phyloP scores from a whole-genome alignment of 1,284 basidiomycete species.

The Boletus mariae region DNA sequence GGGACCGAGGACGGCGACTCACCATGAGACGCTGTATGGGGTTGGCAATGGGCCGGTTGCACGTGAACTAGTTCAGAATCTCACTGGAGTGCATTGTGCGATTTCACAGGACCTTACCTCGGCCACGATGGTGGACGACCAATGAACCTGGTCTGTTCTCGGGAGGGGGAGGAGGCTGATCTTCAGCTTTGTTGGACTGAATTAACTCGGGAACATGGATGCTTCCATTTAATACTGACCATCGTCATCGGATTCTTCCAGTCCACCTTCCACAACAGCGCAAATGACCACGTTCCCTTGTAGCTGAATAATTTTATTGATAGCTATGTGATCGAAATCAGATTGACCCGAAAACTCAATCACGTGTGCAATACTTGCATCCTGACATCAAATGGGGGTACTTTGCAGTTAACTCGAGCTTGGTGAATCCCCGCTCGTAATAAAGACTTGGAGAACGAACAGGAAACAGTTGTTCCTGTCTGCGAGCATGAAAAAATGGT shows the following conservation, averaged over 20 bases:
- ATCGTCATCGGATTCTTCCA: constrained; percentile 34
- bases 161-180: constrained; percentile 28
- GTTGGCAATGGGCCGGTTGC: constrained; percentile 21
- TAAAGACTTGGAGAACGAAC: constrained; percentile 21
- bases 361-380: constrained; percentile 16
- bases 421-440: constrained; percentile 23
- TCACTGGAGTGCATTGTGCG: not conserved
- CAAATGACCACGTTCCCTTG: constrained; percentile 35
- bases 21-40: constrained; percentile 20
- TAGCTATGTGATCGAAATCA: constrained; percentile 29
- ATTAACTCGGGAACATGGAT: not conserved
- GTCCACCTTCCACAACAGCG: constrained; percentile 37
- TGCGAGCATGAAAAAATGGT: constrained; percentile 19
- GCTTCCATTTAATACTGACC: constrained; percentile 14
- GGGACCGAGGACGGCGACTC: not conserved
- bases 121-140: constrained; percentile 32
- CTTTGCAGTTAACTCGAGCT: constrained; percentile 27
- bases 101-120: constrained; percentile 13
- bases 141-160: constrained; percentile 42
- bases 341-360: not conserved
- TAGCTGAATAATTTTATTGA: constrained; percentile 42
- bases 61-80: constrained; percentile 18
- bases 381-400: constrained; percentile 32
- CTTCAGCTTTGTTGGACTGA: constrained; percentile 1
- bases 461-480: constrained; percentile 20